Evolutionary conservation across 495 filamentous ascomycete genomes (phyloP), one percentile per base, ranked within the genome.

Genomic region (Xylaria castorea): DNA sequence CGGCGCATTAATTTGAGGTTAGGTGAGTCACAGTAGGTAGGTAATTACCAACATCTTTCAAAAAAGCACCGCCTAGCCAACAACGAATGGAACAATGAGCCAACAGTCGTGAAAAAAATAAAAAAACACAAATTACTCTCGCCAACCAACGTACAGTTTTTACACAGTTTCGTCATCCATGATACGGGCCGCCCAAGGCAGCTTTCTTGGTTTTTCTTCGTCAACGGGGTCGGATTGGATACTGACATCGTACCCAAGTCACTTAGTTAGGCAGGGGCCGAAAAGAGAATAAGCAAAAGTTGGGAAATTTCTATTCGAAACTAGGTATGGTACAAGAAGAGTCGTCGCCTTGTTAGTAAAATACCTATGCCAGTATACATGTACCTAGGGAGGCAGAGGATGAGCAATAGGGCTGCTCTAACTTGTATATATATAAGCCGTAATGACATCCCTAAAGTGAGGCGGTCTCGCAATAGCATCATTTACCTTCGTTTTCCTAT

Each of bases 371-470:
- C n/a, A n/a, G 34, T 36, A 36, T 42, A 1, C 4, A 48, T 5
- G 16, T 11, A 40, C n/a, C 36, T 44, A 11, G 18, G 62, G 20
- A 66, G 30, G 46, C 9, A 48, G 18, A 20, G 30, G 36, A 11
- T 36, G 0, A 36, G 16, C 1, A 36, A 8, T 16, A 67, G 6
- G 44, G 30, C 30, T 6, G 46, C 0, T 16, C 51, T 6, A 50
- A 32, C 27, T 3, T 27, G 5, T 1, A 6, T 51, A 53, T 67
- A 67, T 67, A 67, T 67, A 67, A 67, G 46, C 64, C 46, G 0
- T 32, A 27, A 36, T 8, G 30, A 22, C 46, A 51, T 38, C 46
- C 27, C 63, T 3, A 42, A 66, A 42, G 63, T 66, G 63, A 66
- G 46, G 40, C 46, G 20, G 32, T 34, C 46, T 40, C 46, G 30